Percentiles rank a stretch among this genome's conserved stretches.
Conservation (phyloP, 2,329 filamentous ascomycete genomes). For the Fusarium miscanthi region DNA sequence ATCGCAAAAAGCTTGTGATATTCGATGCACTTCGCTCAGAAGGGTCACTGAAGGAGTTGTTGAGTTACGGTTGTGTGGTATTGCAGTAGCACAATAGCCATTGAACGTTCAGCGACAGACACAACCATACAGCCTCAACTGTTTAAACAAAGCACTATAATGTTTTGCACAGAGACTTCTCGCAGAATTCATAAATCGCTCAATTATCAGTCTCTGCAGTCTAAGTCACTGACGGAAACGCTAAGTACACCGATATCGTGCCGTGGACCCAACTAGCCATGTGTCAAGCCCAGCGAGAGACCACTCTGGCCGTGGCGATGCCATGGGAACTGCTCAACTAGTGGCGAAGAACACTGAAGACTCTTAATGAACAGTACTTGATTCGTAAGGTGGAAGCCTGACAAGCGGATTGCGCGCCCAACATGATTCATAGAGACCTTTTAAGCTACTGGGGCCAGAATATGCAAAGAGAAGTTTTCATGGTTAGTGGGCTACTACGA, state of each 20-base stretch:
- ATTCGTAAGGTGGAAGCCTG: background rate
- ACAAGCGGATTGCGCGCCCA: background rate
- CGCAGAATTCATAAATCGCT: slow-evolving; percentile 12
- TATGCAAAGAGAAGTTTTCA: background rate
- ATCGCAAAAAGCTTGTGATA: slow-evolving; percentile 1
- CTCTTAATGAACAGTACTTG: background rate
- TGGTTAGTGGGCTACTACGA: background rate
- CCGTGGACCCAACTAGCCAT: background rate
- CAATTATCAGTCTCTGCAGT: background rate
- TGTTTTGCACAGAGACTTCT: background rate
- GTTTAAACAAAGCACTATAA: too few species aligned
- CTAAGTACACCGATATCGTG: slow-evolving; percentile 5
- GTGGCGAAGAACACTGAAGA: slow-evolving; percentile 4
- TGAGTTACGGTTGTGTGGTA: background rate
- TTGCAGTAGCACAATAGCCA: background rate
- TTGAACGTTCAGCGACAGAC: background rate
- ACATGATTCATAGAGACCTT: slow-evolving; percentile 9
- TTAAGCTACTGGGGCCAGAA: background rate
- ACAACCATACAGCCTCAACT: background rate
- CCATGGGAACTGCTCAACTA: background rate
- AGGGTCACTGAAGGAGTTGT: background rate
- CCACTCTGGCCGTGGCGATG: slow-evolving; percentile 9
- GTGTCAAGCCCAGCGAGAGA: background rate
- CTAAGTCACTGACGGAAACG: slow-evolving; percentile 1
- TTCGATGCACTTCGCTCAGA: background rate